phyloP scores from a whole-genome alignment of 169 alveolate genomes.

The Blepharisma undulans region DNA sequence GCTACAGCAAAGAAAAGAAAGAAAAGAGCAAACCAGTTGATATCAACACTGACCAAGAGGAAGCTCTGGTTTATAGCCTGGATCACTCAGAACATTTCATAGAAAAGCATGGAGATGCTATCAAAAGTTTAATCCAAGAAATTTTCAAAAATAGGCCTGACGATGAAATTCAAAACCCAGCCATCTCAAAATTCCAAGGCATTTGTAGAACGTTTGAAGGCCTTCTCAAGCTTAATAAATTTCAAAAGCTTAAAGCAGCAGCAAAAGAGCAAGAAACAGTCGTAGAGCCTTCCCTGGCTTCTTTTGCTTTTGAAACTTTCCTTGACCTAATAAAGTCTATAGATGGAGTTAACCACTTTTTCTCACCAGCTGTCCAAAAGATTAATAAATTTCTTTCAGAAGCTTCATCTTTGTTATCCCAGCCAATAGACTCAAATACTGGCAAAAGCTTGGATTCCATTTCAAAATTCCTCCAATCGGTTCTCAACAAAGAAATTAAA shows the following conservation, averaged over 20 bases:
- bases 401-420: background rate
- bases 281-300: background rate
- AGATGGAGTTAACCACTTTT: background rate
- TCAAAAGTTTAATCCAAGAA: background rate
- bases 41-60: background rate
- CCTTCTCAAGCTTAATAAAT: background rate
- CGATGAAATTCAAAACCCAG: background rate
- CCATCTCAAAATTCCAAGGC: background rate
- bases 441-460: background rate
- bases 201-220: conserved; percentile 27
- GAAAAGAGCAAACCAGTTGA: background rate
- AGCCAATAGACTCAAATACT: background rate
- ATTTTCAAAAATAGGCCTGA: background rate
- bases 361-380: background rate
- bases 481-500: conserved; percentile 20
- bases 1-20: background rate
- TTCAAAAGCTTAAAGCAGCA: background rate
- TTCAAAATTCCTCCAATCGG: background rate
- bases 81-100: background rate
- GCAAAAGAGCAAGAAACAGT: background rate
- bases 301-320: background rate
- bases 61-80: background rate
- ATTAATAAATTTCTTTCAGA: background rate
- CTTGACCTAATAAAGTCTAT: background rate
- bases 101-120: conserved; percentile 6